Percentiles rank a stretch among this genome's conserved stretches.
Conservation (phyloP, 2,329 filamentous ascomycete species). For the Neurospora sp. region DNA sequence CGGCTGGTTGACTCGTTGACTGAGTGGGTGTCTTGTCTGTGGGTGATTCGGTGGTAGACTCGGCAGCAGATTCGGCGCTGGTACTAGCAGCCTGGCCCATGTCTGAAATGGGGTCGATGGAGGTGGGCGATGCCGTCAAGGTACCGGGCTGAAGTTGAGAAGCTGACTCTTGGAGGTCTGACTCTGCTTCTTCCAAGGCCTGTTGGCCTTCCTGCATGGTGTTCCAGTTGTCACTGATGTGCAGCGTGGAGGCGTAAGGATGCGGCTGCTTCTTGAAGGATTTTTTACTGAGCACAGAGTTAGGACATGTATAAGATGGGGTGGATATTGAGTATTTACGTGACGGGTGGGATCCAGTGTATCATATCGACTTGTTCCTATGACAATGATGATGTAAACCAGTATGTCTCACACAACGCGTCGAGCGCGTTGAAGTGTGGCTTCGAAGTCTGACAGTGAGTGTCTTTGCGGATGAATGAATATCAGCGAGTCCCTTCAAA, state of each 20-base stretch:
- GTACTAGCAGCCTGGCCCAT: not conserved
- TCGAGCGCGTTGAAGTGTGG: not conserved
- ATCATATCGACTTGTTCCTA: not conserved
- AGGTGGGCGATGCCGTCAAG: conserved; percentile 8
- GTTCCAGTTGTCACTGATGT: not conserved
- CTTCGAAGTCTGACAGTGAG: not conserved
- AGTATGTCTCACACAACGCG: not conserved
- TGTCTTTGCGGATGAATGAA: not conserved
- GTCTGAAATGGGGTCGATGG: conserved; percentile 2
- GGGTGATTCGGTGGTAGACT: not conserved
- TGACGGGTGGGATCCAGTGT: not conserved
- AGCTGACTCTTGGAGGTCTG: not conserved
- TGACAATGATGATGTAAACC: not conserved
- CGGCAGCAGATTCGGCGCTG: not conserved
- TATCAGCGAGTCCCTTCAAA: not conserved
- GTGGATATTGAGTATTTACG: not conserved
- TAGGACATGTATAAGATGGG: not conserved
- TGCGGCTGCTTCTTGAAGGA: not conserved
- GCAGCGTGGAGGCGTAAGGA: not conserved
- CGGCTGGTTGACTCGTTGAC: not conserved
- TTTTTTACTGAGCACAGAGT: not conserved
- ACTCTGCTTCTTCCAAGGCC: not conserved
- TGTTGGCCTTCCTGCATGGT: not conserved
- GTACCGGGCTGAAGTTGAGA: conserved; percentile 4
- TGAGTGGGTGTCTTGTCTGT: not conserved